A percentile compares a stretch with the other conserved stretches of the same genome.
These are phyloP conservation scores for Saturnispora halmiae DNA, from an alignment of 805 yeast species.

Conservation along the genomic window DNA sequence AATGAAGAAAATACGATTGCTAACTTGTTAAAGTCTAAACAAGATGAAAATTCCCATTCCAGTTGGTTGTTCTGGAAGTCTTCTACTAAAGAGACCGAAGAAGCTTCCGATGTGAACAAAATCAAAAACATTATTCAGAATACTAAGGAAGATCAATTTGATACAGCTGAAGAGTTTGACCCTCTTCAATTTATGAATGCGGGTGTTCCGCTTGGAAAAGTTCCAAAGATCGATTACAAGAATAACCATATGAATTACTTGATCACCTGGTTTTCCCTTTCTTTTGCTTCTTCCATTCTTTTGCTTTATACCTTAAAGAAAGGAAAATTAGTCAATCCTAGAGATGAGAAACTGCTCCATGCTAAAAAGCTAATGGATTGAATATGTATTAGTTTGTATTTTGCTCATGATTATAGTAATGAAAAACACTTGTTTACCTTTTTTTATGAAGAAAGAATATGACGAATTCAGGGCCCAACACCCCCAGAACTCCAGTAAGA, in stretches of 20 bases:
- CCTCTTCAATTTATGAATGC: conserved; percentile 56
- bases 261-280: conserved; percentile 91
- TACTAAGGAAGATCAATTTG: conserved; percentile 10
- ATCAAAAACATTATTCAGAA: conserved; percentile 9
- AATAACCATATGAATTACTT: conserved; percentile 90
- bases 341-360: conserved; percentile 40
- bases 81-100: neutral
- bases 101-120: neutral
- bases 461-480: neutral
- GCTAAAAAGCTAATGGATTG: conserved; percentile 33
- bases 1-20: conserved; percentile 10
- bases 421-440: neutral
- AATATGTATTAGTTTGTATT: too few relatives aligned
- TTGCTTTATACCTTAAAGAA: conserved; percentile 45
- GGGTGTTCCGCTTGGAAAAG: conserved; percentile 86
- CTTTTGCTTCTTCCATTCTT: conserved; percentile 62
- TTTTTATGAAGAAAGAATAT: neutral
- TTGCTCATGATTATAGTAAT: neutral
- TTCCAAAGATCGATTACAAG: conserved; percentile 70
- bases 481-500: conserved; percentile 6
- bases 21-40: conserved; percentile 4
- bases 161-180: conserved; percentile 34
- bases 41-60: neutral
- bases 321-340: conserved; percentile 30
- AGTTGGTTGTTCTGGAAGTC: conserved; percentile 14